Percentiles rank a stretch among this genome's conserved stretches.
Evolutionary conservation across 257 asterid species (phyloP).

Genomic region (Solanum ossicruentum): DNA sequence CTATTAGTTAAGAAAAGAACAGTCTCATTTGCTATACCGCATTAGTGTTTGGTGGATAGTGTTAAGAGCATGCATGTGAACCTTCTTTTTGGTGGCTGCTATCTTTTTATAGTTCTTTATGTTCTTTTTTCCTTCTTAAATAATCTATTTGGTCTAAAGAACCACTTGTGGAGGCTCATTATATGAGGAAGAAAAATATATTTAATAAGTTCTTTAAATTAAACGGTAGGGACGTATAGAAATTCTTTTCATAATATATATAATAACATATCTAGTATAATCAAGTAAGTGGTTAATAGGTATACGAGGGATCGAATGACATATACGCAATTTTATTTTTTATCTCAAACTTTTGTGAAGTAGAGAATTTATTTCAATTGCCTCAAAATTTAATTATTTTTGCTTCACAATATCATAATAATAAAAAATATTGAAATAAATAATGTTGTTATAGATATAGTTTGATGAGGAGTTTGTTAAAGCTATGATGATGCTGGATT

Average conservation of each 20-base stretch:
- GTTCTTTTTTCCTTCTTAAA: neutral
- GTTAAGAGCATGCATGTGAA: neutral
- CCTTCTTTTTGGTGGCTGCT: neutral
- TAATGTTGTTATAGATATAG: neutral
- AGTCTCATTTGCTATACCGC: too few species aligned
- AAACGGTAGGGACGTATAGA: neutral
- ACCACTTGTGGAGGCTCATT: neutral
- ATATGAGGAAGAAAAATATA: neutral
- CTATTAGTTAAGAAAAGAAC: too few species aligned
- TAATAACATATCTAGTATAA: neutral
- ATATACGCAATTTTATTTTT: accelerated
- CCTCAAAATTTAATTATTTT: too few species aligned
- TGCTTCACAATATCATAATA: too few species aligned
- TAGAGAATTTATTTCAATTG: accelerated
- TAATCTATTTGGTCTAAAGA: neutral
- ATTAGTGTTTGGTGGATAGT: neutral
- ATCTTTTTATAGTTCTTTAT: neutral
- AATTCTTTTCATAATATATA: neutral
- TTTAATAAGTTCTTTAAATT: neutral
- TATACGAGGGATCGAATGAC: too few species aligned
- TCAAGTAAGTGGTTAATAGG: neutral
- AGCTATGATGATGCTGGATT: constrained; percentile 1
- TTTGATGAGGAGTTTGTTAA: neutral
- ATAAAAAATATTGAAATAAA: neutral
- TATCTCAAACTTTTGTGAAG: neutral